Conservation (phyloP, 495 filamentous ascomycete species). For the Talaromyces borbonicus region DNA sequence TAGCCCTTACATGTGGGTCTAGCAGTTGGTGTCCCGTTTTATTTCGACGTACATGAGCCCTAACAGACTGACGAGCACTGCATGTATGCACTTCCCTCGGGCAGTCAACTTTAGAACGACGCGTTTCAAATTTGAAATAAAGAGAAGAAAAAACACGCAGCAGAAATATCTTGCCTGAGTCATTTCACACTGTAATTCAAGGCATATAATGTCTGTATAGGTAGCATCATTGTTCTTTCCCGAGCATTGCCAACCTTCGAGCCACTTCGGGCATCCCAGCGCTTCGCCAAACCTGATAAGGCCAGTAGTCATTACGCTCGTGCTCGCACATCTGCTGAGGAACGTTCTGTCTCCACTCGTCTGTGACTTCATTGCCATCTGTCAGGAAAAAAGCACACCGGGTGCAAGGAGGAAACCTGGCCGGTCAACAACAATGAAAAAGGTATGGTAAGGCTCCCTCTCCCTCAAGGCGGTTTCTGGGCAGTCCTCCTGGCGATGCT, state of each 20-base stretch:
- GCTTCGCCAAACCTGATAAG: constrained; percentile 7
- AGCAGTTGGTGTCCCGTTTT: not conserved
- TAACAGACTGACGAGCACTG: not conserved
- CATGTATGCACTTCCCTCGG: not conserved
- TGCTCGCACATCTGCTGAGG: not conserved
- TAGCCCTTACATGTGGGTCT: not conserved
- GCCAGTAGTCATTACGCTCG: not conserved
- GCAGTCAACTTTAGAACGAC: not conserved
- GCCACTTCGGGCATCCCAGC: constrained; percentile 8
- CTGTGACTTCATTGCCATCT: not conserved
- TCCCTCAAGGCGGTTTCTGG: not conserved
- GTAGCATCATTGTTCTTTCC: not conserved
- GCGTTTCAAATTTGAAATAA: not conserved
- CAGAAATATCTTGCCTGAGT: not conserved
- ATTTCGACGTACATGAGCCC: not conserved
- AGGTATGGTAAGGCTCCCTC: constrained; percentile 2
- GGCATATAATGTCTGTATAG: not conserved
- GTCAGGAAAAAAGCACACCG: constrained; percentile 6
- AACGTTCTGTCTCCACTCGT: constrained; percentile 2
- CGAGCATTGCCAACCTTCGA: constrained; percentile 6
- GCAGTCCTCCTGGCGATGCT: not conserved
- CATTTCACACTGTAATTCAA: not conserved
- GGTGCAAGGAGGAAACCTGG: constrained; percentile 4
- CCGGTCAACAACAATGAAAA: constrained; percentile 3
- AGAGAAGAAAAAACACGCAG: not conserved